Conservation (phyloP, 352 stramenopile genomes). For the Pythium pectinolyticum region DNA sequence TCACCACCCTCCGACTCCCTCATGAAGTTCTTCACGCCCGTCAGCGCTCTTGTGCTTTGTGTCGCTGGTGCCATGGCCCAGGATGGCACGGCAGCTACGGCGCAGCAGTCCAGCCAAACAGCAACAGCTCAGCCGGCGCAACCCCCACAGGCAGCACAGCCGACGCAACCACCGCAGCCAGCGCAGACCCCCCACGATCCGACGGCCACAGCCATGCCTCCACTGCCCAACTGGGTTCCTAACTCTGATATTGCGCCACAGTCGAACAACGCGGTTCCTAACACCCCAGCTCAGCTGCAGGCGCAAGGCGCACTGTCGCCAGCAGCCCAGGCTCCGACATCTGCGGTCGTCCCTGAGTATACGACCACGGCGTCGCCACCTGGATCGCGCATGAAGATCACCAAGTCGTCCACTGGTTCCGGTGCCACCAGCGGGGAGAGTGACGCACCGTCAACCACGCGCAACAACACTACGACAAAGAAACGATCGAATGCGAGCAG, state of each 20-base stretch:
- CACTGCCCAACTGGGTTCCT: background rate
- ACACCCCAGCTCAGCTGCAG: too few species aligned
- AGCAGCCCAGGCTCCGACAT: background rate
- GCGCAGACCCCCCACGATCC: background rate
- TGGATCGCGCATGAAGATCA: background rate
- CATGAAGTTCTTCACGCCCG: background rate
- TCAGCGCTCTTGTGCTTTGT: background rate
- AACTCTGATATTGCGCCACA: too few species aligned
- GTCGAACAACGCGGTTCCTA: too few species aligned
- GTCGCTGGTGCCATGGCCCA: background rate
- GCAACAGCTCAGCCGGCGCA: background rate
- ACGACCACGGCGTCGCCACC: background rate
- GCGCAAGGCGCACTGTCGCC: background rate
- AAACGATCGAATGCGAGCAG: background rate
- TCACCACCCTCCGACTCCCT: background rate
- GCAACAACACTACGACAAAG: slow-evolving; percentile 4
- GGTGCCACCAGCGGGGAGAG: background rate
- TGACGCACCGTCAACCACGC: background rate
- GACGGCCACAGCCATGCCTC: background rate
- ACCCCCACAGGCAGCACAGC: background rate
- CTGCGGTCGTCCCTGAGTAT: background rate
- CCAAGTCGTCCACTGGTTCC: background rate
- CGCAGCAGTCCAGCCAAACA: background rate
- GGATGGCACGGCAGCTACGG: background rate
- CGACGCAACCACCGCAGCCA: background rate